Percentiles rank a stretch among this genome's conserved stretches.
phyloP scores from a whole-genome alignment of 2,329 filamentous ascomycete genomes.

The Cylindrodendrum hubeiense region DNA sequence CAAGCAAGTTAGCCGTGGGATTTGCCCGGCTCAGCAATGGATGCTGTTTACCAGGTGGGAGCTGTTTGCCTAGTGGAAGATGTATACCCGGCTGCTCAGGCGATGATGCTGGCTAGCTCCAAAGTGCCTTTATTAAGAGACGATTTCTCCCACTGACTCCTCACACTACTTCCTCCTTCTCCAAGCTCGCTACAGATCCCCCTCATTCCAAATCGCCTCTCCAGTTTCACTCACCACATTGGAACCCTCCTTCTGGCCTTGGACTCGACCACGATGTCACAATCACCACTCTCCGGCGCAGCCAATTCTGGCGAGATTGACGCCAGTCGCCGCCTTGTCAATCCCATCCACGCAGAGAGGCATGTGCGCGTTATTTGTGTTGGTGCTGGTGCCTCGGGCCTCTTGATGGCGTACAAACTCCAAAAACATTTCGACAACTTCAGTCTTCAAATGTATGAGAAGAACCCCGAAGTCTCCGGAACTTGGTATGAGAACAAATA shows the following conservation, averaged over 20 bases:
- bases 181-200: background rate
- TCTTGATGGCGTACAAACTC: constrained; percentile 30
- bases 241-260: background rate
- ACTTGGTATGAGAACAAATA: constrained; percentile 72
- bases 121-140: constrained; percentile 2
- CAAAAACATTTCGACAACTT: constrained; percentile 29
- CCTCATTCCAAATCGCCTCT: background rate
- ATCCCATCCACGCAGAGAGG: constrained; percentile 36
- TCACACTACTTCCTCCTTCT: background rate
- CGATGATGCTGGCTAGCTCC: background rate
- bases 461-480: constrained; percentile 66
- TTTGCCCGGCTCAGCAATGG: constrained; percentile 7
- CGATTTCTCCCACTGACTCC: background rate
- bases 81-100: constrained; percentile 1
- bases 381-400: constrained; percentile 28
- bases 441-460: constrained; percentile 61
- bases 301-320: constrained; percentile 31
- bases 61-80: constrained; percentile 17
- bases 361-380: constrained; percentile 36
- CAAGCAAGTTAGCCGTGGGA: constrained; percentile 20
- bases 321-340: constrained; percentile 30
- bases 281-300: constrained; percentile 25
- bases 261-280: constrained; percentile 18
- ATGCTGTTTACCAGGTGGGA: background rate
- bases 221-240: background rate